These are phyloP conservation scores for Brasilioporus rufonigricans DNA, from an alignment of 768 basidiomycete species.

Conservation along the genomic window DNA sequence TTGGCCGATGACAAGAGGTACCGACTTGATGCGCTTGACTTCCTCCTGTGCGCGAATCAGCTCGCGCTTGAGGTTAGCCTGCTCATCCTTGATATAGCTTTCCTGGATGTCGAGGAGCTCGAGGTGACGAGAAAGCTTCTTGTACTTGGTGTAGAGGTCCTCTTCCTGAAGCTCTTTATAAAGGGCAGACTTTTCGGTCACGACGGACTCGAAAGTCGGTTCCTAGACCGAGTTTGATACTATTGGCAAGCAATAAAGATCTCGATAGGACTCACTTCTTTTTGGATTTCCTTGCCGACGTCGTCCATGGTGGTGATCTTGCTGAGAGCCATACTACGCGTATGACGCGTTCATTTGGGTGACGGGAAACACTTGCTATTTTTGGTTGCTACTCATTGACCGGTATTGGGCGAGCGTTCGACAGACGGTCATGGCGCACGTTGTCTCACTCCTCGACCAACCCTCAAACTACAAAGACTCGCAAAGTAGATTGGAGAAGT, in stretches of 20 bases:
- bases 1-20: conserved; percentile 98
- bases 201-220: conserved; percentile 83
- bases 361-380: conserved; percentile 33
- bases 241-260: neutral
- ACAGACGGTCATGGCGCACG: conserved; percentile 68
- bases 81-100: conserved; percentile 98
- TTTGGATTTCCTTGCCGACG: conserved; percentile 81
- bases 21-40: conserved; percentile 98
- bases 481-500: conserved; percentile 74
- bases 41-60: conserved; percentile 98
- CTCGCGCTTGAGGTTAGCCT: conserved; percentile 95
- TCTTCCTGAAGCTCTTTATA: conserved; percentile 85
- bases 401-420: neutral
- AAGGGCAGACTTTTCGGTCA: conserved; percentile 85
- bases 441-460: conserved; percentile 82
- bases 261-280: conserved; percentile 54
- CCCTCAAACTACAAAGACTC: conserved; percentile 98
- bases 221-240: conserved; percentile 49
- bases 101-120: conserved; percentile 95
- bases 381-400: neutral
- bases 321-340: conserved; percentile 11
- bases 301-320: conserved; percentile 66
- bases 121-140: conserved; percentile 90
- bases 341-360: conserved; percentile 28
- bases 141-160: conserved; percentile 96